Evolutionary conservation across 2,329 filamentous ascomycete species (phyloP), one percentile per base, ranked within the genome.

Genomic region (Pseudogymnoascus sp.): DNA sequence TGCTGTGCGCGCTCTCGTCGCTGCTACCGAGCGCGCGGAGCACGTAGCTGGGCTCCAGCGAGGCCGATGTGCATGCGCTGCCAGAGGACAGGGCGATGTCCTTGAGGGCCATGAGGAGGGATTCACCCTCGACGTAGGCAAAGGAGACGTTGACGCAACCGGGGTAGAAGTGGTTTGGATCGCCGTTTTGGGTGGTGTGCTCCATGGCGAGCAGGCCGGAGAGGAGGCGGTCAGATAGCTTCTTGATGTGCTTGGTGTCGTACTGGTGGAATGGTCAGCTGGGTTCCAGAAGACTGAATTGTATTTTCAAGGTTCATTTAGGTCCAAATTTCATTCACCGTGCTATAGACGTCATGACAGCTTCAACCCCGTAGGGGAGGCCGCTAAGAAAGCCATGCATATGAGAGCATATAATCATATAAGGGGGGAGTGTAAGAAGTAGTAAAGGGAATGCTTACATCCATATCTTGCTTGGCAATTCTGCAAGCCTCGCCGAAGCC

Each of bases 121-220:
- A 97, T 78, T 99, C 95, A 69, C 95, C 95, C 78, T 99, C 95
- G 4, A 99, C 92, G 72, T 99, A 99, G 35, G 95, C 93, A 73
- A 99, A 99, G 0, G 95, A 99, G 10, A 99, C 90, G 76, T 99
- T 99, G 66, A 99, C 93, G 71, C 95, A 99, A 67, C 95, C 95
- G 1, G 95, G 92, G 75, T 99, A 99, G 76, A 96, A 96, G 62
- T 85, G 83, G 4, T 88, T 77, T 1, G 87, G 82, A 70, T 95
- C 91, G 61, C 95, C 95, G 72, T 99, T 99, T 70, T 96, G 87
- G 8, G 83, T 85, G 1, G 95, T 96, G 77, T 99, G 95, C 75
- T 97, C 95, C 79, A 99, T 84, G 5, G 90, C 77, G 19, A 99
- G 81, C 2, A 99, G 87, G 2, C 92, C 93, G 17, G 89, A 86